Base-by-base conservation (phyloP, 2,329 filamentous ascomycete genomes). In the Cladophialophora carrionii region DNA sequence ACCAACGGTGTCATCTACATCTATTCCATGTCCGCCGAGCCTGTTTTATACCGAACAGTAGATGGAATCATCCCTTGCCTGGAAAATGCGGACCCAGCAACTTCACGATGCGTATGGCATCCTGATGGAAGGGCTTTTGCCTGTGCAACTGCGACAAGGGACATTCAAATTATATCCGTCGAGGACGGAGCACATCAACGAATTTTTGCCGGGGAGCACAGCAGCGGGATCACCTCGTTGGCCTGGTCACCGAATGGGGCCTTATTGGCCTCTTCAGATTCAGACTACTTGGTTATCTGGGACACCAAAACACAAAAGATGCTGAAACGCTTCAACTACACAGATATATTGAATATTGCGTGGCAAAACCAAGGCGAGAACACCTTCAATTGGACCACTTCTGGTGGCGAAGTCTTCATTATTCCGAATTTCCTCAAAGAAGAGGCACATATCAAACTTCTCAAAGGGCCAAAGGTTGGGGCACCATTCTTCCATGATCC, bases 241-340 rank as follows among this genome's bases (percentile, higher is more conserved):
- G 88, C 90, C 41, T 99, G 95, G 95, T 96, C 94, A 14, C 92
- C 92, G 1, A 99, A 99, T 74, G 95, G 95, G 46, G 91, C 93
- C 1, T 82, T 99, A 72, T 82, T 99, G 24, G 92, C 88, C 17
- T 85, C 83, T 20, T 83, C 84, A 4, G 83, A 81, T n/a, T 77
- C 81, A 37, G 78, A 81, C 68, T 81, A 84, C 65, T 75, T 82
- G 52, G 66, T 81, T 54, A 81, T 99, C 2, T 99, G 96, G 95
- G 92, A 97, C 73, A 89, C 91, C 1, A 92, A 90, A 76, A 91
- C 90, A 1, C 94, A 97, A 77, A 90, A 86, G 57, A 84, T 96
- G 37, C 79, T 98, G 62, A 88, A 90, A 65, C 88, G 87, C 69
- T 84, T 91, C 71, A 90, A 94, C 63, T 93, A 94, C 74, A 82